phyloP scores from a whole-genome alignment of 2,329 filamentous ascomycete genomes.

The Fusarium sp. region DNA sequence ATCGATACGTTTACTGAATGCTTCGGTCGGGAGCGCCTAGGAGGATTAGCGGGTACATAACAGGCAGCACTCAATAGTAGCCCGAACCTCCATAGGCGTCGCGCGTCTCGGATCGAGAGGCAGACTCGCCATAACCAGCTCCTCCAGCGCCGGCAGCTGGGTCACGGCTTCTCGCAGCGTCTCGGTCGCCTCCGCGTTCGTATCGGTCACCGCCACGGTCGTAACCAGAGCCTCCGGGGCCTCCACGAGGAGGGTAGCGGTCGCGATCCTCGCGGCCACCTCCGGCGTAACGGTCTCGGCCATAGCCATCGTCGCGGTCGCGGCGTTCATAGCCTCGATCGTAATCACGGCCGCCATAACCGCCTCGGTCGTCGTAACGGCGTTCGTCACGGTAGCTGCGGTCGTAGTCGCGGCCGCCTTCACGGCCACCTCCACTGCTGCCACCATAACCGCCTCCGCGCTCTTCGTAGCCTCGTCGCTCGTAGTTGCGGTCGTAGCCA shows the following conservation, averaged over 20 bases:
- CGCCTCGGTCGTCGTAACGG: slow-evolving; percentile 57
- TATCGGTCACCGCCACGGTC: slow-evolving; percentile 58
- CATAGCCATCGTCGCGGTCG: slow-evolving; percentile 53
- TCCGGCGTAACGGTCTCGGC: slow-evolving; percentile 52
- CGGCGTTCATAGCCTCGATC: slow-evolving; percentile 68
- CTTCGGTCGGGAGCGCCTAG: slow-evolving; percentile 49
- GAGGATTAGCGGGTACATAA: slow-evolving; percentile 46
- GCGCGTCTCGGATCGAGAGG: slow-evolving; percentile 57
- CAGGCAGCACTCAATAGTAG: slow-evolving; percentile 34
- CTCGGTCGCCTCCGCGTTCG: slow-evolving; percentile 58
- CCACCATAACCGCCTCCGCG: slow-evolving; percentile 57
- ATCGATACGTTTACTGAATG: slow-evolving; percentile 38
- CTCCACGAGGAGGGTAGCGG: slow-evolving; percentile 54
- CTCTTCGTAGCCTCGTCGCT: slow-evolving; percentile 58
- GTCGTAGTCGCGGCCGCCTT: slow-evolving; percentile 58
- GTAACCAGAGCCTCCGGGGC: slow-evolving; percentile 57
- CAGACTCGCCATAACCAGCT: slow-evolving; percentile 55
- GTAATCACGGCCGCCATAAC: slow-evolving; percentile 64
- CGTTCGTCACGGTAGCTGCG: slow-evolving; percentile 63
- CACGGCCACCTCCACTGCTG: slow-evolving; percentile 54
- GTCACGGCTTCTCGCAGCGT: slow-evolving; percentile 55
- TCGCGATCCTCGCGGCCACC: slow-evolving; percentile 59
- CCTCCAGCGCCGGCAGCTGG: slow-evolving; percentile 51
- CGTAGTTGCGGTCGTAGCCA: slow-evolving; percentile 56
- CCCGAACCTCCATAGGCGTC: slow-evolving; percentile 58